phyloP scores from a whole-genome alignment of 129 eudicot species.

The Chrysanthemum makinoi region DNA sequence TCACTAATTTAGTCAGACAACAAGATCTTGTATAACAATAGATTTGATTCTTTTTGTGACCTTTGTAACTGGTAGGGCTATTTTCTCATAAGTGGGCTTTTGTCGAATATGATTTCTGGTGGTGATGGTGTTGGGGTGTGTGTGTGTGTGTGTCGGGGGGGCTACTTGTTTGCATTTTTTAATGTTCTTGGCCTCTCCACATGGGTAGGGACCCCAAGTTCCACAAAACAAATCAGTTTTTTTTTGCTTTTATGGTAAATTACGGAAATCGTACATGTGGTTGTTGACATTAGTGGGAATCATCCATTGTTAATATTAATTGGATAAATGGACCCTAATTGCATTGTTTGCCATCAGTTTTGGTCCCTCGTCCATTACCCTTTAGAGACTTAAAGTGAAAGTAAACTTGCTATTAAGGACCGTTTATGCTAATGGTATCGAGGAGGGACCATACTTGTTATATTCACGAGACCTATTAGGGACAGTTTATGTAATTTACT shows the following conservation, averaged over 20 bases:
- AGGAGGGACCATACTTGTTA: no score
- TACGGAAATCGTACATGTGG: not conserved
- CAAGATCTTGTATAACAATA: slow-evolving; percentile 23
- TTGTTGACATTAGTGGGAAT: no score
- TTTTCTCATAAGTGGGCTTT: slow-evolving; percentile 22
- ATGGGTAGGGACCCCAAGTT: slow-evolving; percentile 30
- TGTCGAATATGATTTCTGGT: slow-evolving; percentile 13
- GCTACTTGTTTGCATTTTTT: not conserved
- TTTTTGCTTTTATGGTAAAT: slow-evolving; percentile 4
- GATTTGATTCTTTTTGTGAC: slow-evolving; percentile 20
- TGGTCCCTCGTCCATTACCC: not conserved
- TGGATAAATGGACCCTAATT: no score
- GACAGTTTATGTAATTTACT: no score
- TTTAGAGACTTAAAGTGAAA: no score
- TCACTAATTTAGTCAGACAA: slow-evolving; percentile 12
- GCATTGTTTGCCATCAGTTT: not conserved
- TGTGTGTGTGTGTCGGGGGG: not conserved
- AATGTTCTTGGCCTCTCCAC: slow-evolving; percentile 21
- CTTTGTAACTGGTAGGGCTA: slow-evolving; percentile 20
- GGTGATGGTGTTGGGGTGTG: slow-evolving; percentile 5
- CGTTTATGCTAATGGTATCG: no score
- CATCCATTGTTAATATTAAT: no score
- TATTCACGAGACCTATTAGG: no score
- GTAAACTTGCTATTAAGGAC: no score
- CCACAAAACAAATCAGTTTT: slow-evolving; percentile 23